Evolutionary conservation across 2,329 filamentous ascomycete species (phyloP).

Genomic region (Alternaria angustiovoidea): DNA sequence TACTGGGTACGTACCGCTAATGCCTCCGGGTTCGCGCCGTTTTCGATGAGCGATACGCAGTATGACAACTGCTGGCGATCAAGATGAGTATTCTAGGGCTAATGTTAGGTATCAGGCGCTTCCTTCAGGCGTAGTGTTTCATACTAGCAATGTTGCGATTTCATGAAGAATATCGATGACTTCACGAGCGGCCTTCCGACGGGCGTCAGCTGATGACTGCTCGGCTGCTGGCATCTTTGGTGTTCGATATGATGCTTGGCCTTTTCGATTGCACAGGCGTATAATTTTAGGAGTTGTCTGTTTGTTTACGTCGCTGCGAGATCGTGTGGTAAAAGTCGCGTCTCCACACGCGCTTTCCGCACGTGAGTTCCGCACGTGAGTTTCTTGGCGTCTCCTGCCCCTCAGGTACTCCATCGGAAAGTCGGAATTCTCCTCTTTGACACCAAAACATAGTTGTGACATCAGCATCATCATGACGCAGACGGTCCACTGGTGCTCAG

Average conservation of each 20-base stretch:
- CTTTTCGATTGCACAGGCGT: neutral
- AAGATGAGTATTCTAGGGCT: constrained; percentile 85
- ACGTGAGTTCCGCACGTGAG: constrained; percentile 5
- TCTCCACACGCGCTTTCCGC: constrained; percentile 7
- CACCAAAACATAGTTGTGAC: constrained; percentile 6
- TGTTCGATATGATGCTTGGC: neutral
- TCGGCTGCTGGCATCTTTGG: constrained; percentile 29
- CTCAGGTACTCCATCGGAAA: constrained; percentile 2
- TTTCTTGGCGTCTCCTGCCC: constrained; percentile 6
- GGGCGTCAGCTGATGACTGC: constrained; percentile 53
- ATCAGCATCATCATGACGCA: constrained; percentile 21
- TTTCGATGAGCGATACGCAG: constrained; percentile 96
- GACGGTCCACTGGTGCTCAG: neutral
- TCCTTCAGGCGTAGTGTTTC: constrained; percentile 32
- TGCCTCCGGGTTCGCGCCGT: constrained; percentile 94
- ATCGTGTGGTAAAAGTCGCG: neutral
- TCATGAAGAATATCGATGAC: constrained; percentile 83
- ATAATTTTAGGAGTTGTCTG: neutral
- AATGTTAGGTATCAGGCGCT: neutral
- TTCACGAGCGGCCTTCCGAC: constrained; percentile 79
- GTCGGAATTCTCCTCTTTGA: constrained; percentile 2
- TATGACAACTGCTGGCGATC: constrained; percentile 91
- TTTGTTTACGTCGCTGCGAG: constrained; percentile 8
- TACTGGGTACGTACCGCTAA: constrained; percentile 73
- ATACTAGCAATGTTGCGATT: constrained; percentile 87